Evolutionary conservation across 2,329 filamentous ascomycete species (phyloP), one percentile per base, ranked within the genome.

Genomic region (Xylaria multiplex): DNA sequence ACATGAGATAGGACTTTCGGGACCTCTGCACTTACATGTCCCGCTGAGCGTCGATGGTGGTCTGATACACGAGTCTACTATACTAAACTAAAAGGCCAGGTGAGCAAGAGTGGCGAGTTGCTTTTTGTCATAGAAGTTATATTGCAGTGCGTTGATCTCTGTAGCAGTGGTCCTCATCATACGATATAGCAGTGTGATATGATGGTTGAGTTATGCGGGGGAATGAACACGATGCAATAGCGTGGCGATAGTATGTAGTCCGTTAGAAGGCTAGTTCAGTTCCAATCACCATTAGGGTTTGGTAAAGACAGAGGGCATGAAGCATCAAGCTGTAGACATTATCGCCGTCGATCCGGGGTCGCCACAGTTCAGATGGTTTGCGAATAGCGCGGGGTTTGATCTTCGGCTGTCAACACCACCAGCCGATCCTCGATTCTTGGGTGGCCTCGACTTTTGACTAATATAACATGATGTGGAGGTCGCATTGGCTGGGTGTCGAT

Each of bases 321-420:
- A 61, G 52, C 43, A 53, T 64, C 40, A 37, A 52, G 40, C 48
- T 59, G 49, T 24, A 66, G 55, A 53, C 55, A 57, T 8, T 45
- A 35, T 60, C 59, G 14, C 43, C 43, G 66, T 59, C 52, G 64
- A 66, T 68, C 63, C 59, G 63, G 59, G 63, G 63, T 66, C 32
- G 48, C 65, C 55, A 62, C 48, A 65, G 27, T 30, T 40, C 16
- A 62, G 59, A 63, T 59, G 32, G 50, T 57, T 14, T 35, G 57
- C 62, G 37, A 57, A 48, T 46, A 49, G 22, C 45, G 64, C 56
- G 53, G 57, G 60, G 66, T 66, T 66, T 64, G 64, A 66, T 58
- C 64, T 40, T 59, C 66, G 57, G 66, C 61, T 61, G 42, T n/a
- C 60, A 32, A 61, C 64, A 58, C 50, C 35, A 46, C 52, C 24